phyloP scores from a whole-genome alignment of 2,329 filamentous ascomycete genomes.

The Geosmithia flava region DNA sequence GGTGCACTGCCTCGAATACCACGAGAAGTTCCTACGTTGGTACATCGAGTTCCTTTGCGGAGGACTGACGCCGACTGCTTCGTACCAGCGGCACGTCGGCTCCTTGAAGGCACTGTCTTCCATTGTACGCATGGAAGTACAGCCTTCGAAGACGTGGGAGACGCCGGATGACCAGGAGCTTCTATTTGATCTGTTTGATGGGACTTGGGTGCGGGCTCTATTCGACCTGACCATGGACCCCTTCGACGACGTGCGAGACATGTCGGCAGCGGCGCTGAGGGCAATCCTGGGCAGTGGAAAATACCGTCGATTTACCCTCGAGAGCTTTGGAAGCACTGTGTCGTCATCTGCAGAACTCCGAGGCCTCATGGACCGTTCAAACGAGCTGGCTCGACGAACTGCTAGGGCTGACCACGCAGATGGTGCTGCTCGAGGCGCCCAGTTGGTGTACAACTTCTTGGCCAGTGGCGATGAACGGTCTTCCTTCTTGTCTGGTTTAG shows the following conservation, averaged over 20 bases:
- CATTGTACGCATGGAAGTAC: conserved; percentile 58
- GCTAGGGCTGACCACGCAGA: conserved; percentile 88
- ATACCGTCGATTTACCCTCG: conserved; percentile 8
- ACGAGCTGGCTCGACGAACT: conserved; percentile 51
- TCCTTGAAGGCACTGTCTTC: conserved; percentile 59
- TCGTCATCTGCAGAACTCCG: conserved; percentile 20
- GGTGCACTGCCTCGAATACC: conserved; percentile 29
- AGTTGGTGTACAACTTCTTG: conserved; percentile 53
- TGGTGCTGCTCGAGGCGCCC: conserved; percentile 68
- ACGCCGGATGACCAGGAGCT: conserved; percentile 23
- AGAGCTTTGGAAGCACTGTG: conserved; percentile 3
- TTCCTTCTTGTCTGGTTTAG: conserved; percentile 41
- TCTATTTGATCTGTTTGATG: conserved; percentile 29
- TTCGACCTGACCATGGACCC: conserved; percentile 77
- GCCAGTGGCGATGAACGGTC: conserved; percentile 26
- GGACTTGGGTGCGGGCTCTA: conserved; percentile 47
- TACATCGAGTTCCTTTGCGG: conserved; percentile 59
- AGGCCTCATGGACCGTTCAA: conserved; percentile 38
- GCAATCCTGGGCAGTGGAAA: conserved; percentile 30
- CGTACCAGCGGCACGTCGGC: conserved; percentile 82
- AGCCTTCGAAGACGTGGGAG: conserved; percentile 28
- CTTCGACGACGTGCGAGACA: conserved; percentile 77
- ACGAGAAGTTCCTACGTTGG: conserved; percentile 58
- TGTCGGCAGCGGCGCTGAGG: conserved; percentile 35
- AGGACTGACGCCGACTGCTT: conserved; percentile 69